phyloP scores from a whole-genome alignment of 1,284 basidiomycete species.

The Sparassis latifolia region DNA sequence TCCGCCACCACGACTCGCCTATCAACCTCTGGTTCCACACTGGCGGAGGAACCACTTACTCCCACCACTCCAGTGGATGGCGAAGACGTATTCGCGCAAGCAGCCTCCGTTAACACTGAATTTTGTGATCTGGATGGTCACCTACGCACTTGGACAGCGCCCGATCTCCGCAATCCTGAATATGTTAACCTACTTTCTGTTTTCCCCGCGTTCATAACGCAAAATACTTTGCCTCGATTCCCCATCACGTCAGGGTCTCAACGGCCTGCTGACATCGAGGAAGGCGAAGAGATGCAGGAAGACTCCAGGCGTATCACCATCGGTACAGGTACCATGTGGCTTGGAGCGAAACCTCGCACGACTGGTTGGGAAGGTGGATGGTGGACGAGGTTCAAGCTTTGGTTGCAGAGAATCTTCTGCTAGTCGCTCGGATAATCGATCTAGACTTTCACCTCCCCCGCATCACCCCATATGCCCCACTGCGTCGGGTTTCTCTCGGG shows the following conservation, averaged over 20 bases:
- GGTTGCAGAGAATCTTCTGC: constrained; percentile 68
- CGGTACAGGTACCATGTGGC: constrained; percentile 70
- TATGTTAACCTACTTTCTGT: constrained; percentile 51
- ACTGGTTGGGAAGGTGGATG: constrained; percentile 64
- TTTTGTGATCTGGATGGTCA: constrained; percentile 41
- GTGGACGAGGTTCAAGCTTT: constrained; percentile 66
- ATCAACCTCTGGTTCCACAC: constrained; percentile 24
- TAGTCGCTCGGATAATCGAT: constrained; percentile 11
- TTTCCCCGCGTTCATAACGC: constrained; percentile 65
- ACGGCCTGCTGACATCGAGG: constrained; percentile 50
- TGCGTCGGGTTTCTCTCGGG: not conserved
- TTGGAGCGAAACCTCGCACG: constrained; percentile 47
- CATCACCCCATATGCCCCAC: not conserved
- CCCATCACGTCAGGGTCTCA: constrained; percentile 27
- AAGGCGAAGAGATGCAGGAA: constrained; percentile 48
- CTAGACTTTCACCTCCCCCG: not conserved
- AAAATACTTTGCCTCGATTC: constrained; percentile 60
- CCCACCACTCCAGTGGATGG: constrained; percentile 32
- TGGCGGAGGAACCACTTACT: constrained; percentile 34
- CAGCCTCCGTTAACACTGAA: constrained; percentile 27
- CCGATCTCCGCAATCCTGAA: constrained; percentile 65
- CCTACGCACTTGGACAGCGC: constrained; percentile 64
- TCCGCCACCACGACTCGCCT: constrained; percentile 35
- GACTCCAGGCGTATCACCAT: constrained; percentile 50
- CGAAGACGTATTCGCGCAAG: constrained; percentile 26